Evolutionary conservation across 208 protist genomes (phyloP), one percentile per base, ranked within the genome.

Genomic region (Naegleria fowleri): DNA sequence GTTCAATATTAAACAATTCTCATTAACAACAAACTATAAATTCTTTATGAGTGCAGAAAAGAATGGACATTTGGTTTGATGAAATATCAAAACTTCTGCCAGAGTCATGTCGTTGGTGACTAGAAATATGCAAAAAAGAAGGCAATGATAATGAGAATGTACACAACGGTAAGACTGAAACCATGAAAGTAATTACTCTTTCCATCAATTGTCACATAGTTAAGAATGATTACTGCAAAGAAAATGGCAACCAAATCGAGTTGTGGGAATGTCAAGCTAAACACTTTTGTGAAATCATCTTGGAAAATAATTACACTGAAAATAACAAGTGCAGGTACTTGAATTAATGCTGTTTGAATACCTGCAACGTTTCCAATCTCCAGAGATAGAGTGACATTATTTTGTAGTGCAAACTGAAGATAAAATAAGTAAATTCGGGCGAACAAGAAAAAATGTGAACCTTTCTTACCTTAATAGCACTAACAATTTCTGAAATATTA

Each of bases 131-230:
- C 75, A 39, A 83, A 83, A 11, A 40, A 83, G 33, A 83, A 83
- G 0, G 75, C 9, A 36, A 83, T 39, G 9, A 83, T 36, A n/a
- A 83, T 83, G 0, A 83, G 13, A 22, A 83, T 22, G 29, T 83
- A 83, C 25, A 83, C 75, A 5, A 83, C 33, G 1, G 92, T 76
- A 1, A 95, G 43, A 13, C 79, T 88, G 25, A 83, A 90, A 87
- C 94, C 94, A 86, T 94, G 91, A 40, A 95, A 95, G 83, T 95
- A 95, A 83, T 95, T 95, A 9, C 92, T 88, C 51, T 75, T 90
- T 38, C 94, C 93, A 90, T 95, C 93, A 48, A 91, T 90, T n/a
- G 92, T 93, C 29, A 95, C 89, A 22, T 94, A 93, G 83, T 93
- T 95, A 76, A 94, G 89, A 58, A 95, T 93, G 41, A 95, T 90